Evolutionary conservation across 768 basidiomycete species (phyloP).

Genomic region (Tephrocybe sp.): DNA sequence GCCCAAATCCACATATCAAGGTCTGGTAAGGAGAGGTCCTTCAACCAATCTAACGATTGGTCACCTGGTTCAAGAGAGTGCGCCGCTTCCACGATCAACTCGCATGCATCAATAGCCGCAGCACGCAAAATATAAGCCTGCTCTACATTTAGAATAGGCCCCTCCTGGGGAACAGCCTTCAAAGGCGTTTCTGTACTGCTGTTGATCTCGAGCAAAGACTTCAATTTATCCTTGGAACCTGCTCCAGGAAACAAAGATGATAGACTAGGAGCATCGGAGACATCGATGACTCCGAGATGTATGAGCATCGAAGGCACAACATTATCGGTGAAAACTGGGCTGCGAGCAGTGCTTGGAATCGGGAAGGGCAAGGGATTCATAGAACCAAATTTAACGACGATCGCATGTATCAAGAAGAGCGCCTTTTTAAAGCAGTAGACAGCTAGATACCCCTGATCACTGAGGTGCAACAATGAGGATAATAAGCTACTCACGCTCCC

Average conservation of each 20-base stretch:
- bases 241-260: constrained; percentile 47
- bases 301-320: constrained; percentile 81
- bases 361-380: constrained; percentile 53
- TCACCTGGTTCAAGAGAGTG: constrained; percentile 29
- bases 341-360: constrained; percentile 52
- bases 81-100: constrained; percentile 59
- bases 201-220: constrained; percentile 31
- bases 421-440: constrained; percentile 91
- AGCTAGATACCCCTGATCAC: constrained; percentile 35
- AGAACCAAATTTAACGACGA: constrained; percentile 64
- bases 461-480: background rate
- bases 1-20: constrained; percentile 83
- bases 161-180: constrained; percentile 29
- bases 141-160: constrained; percentile 51
- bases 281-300: constrained; percentile 71
- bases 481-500: constrained; percentile 45
- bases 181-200: constrained; percentile 11
- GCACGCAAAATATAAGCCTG: constrained; percentile 77
- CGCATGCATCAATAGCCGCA: constrained; percentile 77
- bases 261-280: constrained; percentile 47
- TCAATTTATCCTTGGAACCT: constrained; percentile 33
- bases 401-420: constrained; percentile 72
- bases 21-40: constrained; percentile 52
- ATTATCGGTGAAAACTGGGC: constrained; percentile 79
- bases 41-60: constrained; percentile 45